Conservation (phyloP, 140 eudicot genomes). For the Cichorium intybus region DNA sequence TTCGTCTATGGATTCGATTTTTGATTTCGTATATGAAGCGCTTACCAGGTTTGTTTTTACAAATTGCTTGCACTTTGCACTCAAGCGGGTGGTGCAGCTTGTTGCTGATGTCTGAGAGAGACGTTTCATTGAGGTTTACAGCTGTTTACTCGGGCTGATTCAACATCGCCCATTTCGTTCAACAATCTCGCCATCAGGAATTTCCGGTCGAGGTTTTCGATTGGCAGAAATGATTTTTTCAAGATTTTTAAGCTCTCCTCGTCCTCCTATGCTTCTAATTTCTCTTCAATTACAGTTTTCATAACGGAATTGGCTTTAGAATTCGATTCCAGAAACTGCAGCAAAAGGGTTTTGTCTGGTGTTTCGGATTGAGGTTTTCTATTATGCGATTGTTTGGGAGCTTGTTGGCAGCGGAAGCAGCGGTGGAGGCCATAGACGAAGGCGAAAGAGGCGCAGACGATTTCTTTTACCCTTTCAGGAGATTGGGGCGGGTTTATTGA, state of each 20-base stretch:
- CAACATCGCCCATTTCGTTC: slow-evolving; percentile 53
- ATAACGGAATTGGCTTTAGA: slow-evolving; percentile 45
- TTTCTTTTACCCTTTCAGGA: no score
- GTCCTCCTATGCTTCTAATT: slow-evolving; percentile 56
- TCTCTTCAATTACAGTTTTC: slow-evolving; percentile 43
- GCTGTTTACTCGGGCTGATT: slow-evolving; percentile 50
- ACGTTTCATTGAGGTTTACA: slow-evolving; percentile 38
- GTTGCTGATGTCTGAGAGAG: slow-evolving; percentile 45
- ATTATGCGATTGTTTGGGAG: slow-evolving; percentile 14
- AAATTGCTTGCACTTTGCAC: slow-evolving; percentile 76
- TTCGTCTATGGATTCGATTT: slow-evolving; percentile 61
- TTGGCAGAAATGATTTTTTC: slow-evolving; percentile 44
- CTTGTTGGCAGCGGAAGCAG: slow-evolving; percentile 1
- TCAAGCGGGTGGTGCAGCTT: slow-evolving; percentile 59
- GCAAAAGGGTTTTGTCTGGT: slow-evolving; percentile 16
- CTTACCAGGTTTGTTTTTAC: slow-evolving; percentile 72
- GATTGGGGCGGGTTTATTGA: no score
- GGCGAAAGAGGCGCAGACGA: no score
- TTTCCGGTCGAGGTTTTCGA: slow-evolving; percentile 46
- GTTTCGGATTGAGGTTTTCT: slow-evolving; percentile 31
- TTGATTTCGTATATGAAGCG: slow-evolving; percentile 76
- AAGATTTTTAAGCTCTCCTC: slow-evolving; percentile 48
- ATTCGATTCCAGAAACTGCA: slow-evolving; percentile 46
- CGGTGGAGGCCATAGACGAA: slow-evolving; percentile 11
- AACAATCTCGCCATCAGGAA: slow-evolving; percentile 51